Base-by-base conservation (phyloP, 2,329 filamentous ascomycete genomes). In the Rasamsonia emersonii region DNA sequence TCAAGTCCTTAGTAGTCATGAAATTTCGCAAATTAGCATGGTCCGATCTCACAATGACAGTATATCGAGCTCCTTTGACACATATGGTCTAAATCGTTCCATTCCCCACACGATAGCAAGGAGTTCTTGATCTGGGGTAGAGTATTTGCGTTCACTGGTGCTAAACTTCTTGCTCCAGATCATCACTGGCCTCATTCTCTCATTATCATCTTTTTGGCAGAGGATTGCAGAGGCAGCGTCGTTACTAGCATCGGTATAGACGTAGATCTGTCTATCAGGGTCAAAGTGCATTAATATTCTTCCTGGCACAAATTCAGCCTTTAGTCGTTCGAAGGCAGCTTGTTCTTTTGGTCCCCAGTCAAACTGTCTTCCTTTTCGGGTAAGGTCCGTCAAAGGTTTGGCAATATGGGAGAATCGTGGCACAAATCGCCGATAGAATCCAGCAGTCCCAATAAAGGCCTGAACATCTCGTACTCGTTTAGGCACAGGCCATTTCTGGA, bases 191-290 rank as follows among this genome's bases (percentile, higher is more conserved):
- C 20, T 7, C 8, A 23, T 23, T n/a, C n/a, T n/a, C 20, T n/a
- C 20, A 23, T 23, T 23, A 23, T 23, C 20, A 23, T 23, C 20
- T 23, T 23, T 23, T n/a, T 23, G 20, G 20, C 20, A 23, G n/a
- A 23, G 20, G n/a, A 23, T 23, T 8, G 8, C 20, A 8, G 20
- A 23, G n/a, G 20, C 20, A 8, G 20, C 20, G n/a, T 23, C 20
- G 8, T 23, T 23, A n/a, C 20, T 23, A 8, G 20, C 20, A n/a
- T 23, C 20, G 8, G 20, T 23, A n/a, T 23, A 23, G 20, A 23
- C 20, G 8, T 8, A 8, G 8, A 23, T n/a, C n/a, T 23, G 20
- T 23, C n/a, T 23, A 8, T 23, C n/a, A n/a, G 20, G 20, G 20
- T 23, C 20, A 23, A 23, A 23, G n/a, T 23, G 20, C 20, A 23